Conservation (phyloP, 1,139 yeast species). For the Pichia sp. region DNA sequence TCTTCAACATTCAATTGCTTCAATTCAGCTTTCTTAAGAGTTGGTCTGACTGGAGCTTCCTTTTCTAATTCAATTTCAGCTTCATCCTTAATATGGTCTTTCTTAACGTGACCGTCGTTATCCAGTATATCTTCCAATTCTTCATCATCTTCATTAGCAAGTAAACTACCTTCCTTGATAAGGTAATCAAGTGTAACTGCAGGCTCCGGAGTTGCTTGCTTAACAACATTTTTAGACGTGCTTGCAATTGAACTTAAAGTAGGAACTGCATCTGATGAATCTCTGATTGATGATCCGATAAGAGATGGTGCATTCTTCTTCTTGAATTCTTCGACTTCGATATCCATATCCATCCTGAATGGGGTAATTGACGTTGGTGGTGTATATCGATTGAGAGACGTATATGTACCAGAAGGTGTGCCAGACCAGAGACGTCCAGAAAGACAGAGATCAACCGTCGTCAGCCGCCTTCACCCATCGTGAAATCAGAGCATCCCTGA, state of each 20-base stretch:
- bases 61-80: not conserved
- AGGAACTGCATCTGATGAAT: slow-evolving; percentile 27
- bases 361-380: not conserved
- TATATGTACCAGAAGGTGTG: no score
- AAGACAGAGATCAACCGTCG: no score
- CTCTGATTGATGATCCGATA: slow-evolving; percentile 54
- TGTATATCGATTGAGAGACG: no score
- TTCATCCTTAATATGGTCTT: slow-evolving; percentile 38
- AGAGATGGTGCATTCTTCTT: slow-evolving; percentile 51
- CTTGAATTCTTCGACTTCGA: slow-evolving; percentile 53
- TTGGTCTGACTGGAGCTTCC: no score
- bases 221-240: slow-evolving; percentile 26
- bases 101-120: slow-evolving; percentile 49
- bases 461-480: no score
- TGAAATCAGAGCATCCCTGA: no score
- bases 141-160: slow-evolving; percentile 56
- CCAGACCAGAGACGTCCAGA: no score
- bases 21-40: no score
- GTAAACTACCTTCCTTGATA: slow-evolving; percentile 58
- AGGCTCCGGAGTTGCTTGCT: slow-evolving; percentile 15
- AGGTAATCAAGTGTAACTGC: slow-evolving; percentile 52
- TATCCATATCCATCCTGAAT: slow-evolving; percentile 52
- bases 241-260: slow-evolving; percentile 3
- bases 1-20: slow-evolving; percentile 8
- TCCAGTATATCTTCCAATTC: slow-evolving; percentile 53